Percentiles rank a stretch among this genome's conserved stretches.
phyloP scores from a whole-genome alignment of 179 eudicot genomes.

The Heliamphora pulchella region DNA sequence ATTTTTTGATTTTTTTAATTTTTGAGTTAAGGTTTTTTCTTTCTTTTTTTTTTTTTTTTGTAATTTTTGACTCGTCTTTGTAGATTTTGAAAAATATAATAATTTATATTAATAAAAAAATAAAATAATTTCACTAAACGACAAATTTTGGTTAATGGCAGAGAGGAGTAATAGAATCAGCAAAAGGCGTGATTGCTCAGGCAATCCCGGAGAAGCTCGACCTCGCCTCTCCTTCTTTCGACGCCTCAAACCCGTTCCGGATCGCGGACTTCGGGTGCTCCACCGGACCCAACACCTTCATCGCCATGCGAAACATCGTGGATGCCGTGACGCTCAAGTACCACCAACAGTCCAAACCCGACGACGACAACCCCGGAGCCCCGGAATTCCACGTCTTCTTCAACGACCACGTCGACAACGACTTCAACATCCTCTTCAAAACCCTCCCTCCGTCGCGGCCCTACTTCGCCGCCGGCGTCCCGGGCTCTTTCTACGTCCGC shows the following conservation, averaged over 20 bases:
- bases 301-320: conserved; percentile 24
- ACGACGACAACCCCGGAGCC: neutral
- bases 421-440: conserved; percentile 47
- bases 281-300: conserved; percentile 18
- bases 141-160: neutral
- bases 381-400: conserved; percentile 37
- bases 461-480: conserved; percentile 25
- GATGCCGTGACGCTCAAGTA: conserved; percentile 27
- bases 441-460: conserved; percentile 23
- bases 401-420: conserved; percentile 49
- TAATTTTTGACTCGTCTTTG: too few relatives aligned
- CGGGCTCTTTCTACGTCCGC: conserved; percentile 25
- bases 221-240: neutral
- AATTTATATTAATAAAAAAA: too few relatives aligned
- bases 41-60: too few relatives aligned
- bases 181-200: neutral
- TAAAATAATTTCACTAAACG: too few relatives aligned
- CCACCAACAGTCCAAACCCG: neutral
- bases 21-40: too few relatives aligned
- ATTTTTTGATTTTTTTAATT: too few relatives aligned
- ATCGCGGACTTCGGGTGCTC: conserved; percentile 35
- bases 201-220: neutral
- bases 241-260: neutral
- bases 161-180: neutral
- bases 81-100: too few relatives aligned